phyloP scores from a whole-genome alignment of 2,329 filamentous ascomycete species.

The Fusarium pilosicola region DNA sequence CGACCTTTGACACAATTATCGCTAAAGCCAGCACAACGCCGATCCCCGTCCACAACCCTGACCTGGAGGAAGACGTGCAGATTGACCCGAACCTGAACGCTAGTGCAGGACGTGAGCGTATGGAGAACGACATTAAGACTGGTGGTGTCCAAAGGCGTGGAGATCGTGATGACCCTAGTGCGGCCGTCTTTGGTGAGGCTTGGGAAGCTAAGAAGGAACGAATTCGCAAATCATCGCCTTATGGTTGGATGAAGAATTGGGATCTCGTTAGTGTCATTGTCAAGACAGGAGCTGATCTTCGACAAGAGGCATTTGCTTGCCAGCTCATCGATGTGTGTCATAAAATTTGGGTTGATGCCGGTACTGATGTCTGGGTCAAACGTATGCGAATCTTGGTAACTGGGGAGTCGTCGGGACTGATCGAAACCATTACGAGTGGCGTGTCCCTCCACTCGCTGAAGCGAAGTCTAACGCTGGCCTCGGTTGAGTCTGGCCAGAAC shows the following conservation, averaged over 20 bases:
- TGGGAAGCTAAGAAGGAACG: constrained; percentile 87
- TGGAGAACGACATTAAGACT: constrained; percentile 91
- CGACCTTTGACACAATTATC: constrained; percentile 86
- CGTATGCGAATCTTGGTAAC: constrained; percentile 88
- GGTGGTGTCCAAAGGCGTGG: constrained; percentile 83
- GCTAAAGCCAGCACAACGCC: constrained; percentile 71
- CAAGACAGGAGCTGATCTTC: constrained; percentile 84
- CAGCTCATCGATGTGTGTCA: constrained; percentile 85
- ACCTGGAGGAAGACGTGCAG: constrained; percentile 65
- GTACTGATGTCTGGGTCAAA: constrained; percentile 86
- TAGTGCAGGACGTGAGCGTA: constrained; percentile 80
- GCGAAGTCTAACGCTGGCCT: constrained; percentile 80
- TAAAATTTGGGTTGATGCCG: constrained; percentile 81
- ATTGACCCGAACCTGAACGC: constrained; percentile 68
- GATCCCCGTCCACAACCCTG: constrained; percentile 51
- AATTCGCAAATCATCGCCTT: constrained; percentile 83
- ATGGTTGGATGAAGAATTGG: constrained; percentile 92
- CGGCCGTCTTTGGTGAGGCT: constrained; percentile 86
- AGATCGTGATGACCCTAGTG: constrained; percentile 85
- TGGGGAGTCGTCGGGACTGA: constrained; percentile 83
- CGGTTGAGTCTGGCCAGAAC: constrained; percentile 77
- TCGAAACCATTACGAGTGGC: constrained; percentile 89
- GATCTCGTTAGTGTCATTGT: constrained; percentile 88
- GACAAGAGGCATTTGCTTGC: constrained; percentile 88
- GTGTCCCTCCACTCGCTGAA: constrained; percentile 89